Evolutionary conservation across 73 alveolate species (phyloP).

Genomic region (Breviolum minutum): DNA sequence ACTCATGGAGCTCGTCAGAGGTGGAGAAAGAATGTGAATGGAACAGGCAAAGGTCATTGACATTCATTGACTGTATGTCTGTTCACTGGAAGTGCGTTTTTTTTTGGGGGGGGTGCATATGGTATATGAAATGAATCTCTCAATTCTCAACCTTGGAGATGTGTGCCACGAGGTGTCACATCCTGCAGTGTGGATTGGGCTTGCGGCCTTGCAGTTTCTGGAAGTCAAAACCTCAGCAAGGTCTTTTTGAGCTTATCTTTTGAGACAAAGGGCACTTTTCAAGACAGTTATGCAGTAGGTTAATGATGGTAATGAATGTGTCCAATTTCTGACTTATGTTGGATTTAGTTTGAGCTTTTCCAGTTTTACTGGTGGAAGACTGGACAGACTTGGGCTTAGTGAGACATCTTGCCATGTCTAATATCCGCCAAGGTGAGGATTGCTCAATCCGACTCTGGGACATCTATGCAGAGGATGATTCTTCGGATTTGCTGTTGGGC

Average conservation of each 20-base stretch:
- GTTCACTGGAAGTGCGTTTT: too few relatives aligned
- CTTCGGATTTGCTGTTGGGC: conserved; percentile 19
- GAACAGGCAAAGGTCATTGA: too few relatives aligned
- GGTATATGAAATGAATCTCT: not conserved
- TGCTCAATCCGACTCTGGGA: conserved; percentile 80
- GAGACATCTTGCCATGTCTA: not conserved
- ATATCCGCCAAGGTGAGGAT: conserved; percentile 37
- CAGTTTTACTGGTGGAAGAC: not conserved
- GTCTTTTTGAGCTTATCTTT: too few relatives aligned
- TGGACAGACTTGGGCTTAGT: too few relatives aligned
- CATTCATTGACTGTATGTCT: too few relatives aligned
- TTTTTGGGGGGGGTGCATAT: not conserved
- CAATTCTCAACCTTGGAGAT: not conserved
- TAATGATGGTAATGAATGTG: too few relatives aligned
- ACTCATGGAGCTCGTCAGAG: too few relatives aligned
- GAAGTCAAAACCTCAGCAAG: conserved; percentile 9
- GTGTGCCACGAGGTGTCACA: conserved; percentile 15
- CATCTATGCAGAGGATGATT: conserved; percentile 53
- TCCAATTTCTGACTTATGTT: not conserved
- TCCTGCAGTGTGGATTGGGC: conserved; percentile 71
- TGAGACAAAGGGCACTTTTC: too few relatives aligned
- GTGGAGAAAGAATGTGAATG: too few relatives aligned
- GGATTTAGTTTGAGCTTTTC: not conserved
- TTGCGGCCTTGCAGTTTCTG: conserved; percentile 56
- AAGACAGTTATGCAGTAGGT: too few relatives aligned